Evolutionary conservation across 164 flowering plant genomes (phyloP).

Genomic region (Piper betle): DNA sequence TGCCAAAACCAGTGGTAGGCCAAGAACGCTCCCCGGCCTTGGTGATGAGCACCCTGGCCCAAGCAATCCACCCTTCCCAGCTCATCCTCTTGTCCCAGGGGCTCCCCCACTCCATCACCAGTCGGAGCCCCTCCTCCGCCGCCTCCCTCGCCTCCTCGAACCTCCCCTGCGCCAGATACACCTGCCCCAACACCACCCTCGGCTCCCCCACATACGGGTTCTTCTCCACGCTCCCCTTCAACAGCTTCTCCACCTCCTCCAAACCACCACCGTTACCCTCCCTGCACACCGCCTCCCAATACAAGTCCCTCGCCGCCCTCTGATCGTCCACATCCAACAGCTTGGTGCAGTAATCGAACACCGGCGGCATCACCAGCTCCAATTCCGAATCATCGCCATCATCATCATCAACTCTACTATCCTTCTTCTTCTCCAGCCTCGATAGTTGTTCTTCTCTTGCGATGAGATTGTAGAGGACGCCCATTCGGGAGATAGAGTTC

Average conservation of each 20-base stretch:
- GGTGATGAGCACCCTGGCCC: constrained; percentile 72
- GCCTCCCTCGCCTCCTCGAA: constrained; percentile 62
- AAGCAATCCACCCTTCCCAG: constrained; percentile 97
- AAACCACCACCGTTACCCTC: constrained; percentile 11
- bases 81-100: constrained; percentile 97
- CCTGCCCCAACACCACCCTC: constrained; percentile 59
- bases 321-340: constrained; percentile 58
- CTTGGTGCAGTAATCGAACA: constrained; percentile 51
- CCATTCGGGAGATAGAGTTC: constrained; percentile 77
- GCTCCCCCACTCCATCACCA: constrained; percentile 81
- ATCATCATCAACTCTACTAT: background rate
- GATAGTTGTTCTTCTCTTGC: constrained; percentile 69
- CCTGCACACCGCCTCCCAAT: constrained; percentile 74
- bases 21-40: constrained; percentile 72
- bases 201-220: constrained; percentile 93
- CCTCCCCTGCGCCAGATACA: constrained; percentile 45
- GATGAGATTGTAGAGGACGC: constrained; percentile 49
- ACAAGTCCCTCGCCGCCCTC: constrained; percentile 59
- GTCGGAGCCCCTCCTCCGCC: constrained; percentile 59
- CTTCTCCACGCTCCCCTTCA: constrained; percentile 49
- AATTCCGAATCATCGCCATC: constrained; percentile 44
- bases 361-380: constrained; percentile 74
- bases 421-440: constrained; percentile 28
- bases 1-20: constrained; percentile 71
- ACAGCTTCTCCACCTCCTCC: constrained; percentile 43